Evolutionary conservation across 1,139 yeast genomes (phyloP).

Genomic region (Taphrina communis): DNA sequence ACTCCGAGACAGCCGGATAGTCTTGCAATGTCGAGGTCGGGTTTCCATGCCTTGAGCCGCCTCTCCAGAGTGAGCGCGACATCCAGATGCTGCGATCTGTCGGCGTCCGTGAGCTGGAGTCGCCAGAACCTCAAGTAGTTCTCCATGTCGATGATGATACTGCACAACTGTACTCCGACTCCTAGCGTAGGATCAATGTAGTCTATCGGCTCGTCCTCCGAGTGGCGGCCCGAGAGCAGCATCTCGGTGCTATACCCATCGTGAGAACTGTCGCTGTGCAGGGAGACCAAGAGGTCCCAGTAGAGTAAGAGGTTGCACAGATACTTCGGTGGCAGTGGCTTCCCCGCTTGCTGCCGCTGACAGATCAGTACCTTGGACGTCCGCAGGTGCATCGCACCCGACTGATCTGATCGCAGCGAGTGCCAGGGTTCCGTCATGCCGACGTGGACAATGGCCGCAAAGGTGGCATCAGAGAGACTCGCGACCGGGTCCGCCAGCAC

Average conservation of each 20-base stretch:
- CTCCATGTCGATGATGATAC: slow-evolving; percentile 35
- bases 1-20: slow-evolving; percentile 29
- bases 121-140: slow-evolving; percentile 26
- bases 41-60: slow-evolving; percentile 29
- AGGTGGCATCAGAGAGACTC: slow-evolving; percentile 37
- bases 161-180: slow-evolving; percentile 17
- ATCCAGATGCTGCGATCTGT: slow-evolving; percentile 11
- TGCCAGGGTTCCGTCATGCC: slow-evolving; percentile 41
- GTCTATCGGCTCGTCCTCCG: slow-evolving; percentile 33
- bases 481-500: slow-evolving; percentile 31
- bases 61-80: slow-evolving; percentile 20
- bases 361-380: slow-evolving; percentile 39
- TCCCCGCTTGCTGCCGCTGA: slow-evolving; percentile 23
- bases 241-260: slow-evolving; percentile 28
- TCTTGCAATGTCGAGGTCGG: slow-evolving; percentile 19
- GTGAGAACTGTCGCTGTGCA: slow-evolving; percentile 36
- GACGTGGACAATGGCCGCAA: slow-evolving; percentile 37
- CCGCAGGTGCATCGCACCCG: slow-evolving; percentile 37
- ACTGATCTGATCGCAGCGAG: slow-evolving; percentile 33
- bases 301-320: slow-evolving; percentile 32
- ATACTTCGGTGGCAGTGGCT: slow-evolving; percentile 28
- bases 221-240: slow-evolving; percentile 19
- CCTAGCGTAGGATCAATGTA: slow-evolving; percentile 37
- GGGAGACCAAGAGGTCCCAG: slow-evolving; percentile 35
- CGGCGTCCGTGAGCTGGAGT: not conserved